Percentiles rank a stretch among this genome's conserved stretches.
phyloP scores from a whole-genome alignment of 352 stramenopile species.

The Phytophthora europaea region DNA sequence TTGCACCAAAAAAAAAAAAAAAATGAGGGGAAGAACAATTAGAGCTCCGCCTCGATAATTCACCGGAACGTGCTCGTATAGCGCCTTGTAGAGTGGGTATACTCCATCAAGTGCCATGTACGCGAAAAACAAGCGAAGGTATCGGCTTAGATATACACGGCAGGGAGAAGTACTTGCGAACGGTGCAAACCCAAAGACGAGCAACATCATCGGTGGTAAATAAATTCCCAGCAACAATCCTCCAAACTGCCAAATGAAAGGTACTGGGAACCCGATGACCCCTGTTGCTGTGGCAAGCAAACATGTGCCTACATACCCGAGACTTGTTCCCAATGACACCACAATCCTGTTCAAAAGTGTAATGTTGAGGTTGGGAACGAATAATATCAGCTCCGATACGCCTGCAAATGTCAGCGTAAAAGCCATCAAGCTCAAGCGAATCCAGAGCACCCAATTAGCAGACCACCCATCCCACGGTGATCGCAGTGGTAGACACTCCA shows the following conservation, averaged over 20 bases:
- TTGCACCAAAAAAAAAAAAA: too few species aligned
- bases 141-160: neutral
- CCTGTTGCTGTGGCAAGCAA: neutral
- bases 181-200: neutral
- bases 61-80: slow-evolving; percentile 15
- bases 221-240: slow-evolving; percentile 16
- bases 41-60: slow-evolving; percentile 4
- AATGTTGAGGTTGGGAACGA: slow-evolving; percentile 12
- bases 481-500: slow-evolving; percentile 31
- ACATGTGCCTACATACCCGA: slow-evolving; percentile 9
- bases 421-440: slow-evolving; percentile 22
- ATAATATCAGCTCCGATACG: slow-evolving; percentile 2
- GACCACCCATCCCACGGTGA: slow-evolving; percentile 21
- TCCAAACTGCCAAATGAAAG: slow-evolving; percentile 24
- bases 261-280: slow-evolving; percentile 18
- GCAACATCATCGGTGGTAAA: slow-evolving; percentile 9
- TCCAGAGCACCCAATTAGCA: slow-evolving; percentile 32
- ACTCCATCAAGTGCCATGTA: slow-evolving; percentile 14
- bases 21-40: slow-evolving; percentile 4
- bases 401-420: slow-evolving; percentile 20
- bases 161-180: slow-evolving; percentile 13
- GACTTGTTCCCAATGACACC: slow-evolving; percentile 12
- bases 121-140: neutral
- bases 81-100: slow-evolving; percentile 22
- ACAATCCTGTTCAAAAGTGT: slow-evolving; percentile 12